These are phyloP conservation scores for Penicillium bovifimosum DNA, from an alignment of 495 filamentous ascomycete genomes.

Conservation along the genomic window DNA sequence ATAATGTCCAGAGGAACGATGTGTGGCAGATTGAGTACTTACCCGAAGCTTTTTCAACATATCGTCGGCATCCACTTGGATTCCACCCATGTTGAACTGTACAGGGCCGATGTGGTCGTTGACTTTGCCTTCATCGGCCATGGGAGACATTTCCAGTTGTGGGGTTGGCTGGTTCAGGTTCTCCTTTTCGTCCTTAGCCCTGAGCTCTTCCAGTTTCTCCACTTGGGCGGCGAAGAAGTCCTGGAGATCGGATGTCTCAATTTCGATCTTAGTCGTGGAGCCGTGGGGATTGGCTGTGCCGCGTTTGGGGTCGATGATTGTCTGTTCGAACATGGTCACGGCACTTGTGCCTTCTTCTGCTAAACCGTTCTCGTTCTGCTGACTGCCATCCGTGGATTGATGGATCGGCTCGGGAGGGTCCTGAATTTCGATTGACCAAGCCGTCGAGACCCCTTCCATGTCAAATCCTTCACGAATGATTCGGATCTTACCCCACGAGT, in stretches of 20 bases:
- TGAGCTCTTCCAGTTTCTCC: constrained; percentile 63
- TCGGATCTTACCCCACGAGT: constrained; percentile 96
- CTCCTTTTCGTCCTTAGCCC: constrained; percentile 57
- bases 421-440: constrained; percentile 78
- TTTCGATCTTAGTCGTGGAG: constrained; percentile 50
- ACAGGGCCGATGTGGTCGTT: constrained; percentile 91
- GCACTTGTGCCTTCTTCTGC: constrained; percentile 49
- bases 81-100: constrained; percentile 95
- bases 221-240: constrained; percentile 69
- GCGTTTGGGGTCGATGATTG: constrained; percentile 65
- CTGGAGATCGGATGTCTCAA: constrained; percentile 73
- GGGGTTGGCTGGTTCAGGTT: constrained; percentile 34
- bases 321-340: constrained; percentile 70
- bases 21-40: constrained; percentile 14
- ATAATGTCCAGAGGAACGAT: neutral
- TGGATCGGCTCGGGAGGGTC: constrained; percentile 40
- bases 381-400: constrained; percentile 13
- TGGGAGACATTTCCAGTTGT: constrained; percentile 42
- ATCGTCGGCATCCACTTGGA: constrained; percentile 94
- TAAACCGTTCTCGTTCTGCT: constrained; percentile 14
- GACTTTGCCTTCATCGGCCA: constrained; percentile 55
- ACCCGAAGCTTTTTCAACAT: constrained; percentile 88
- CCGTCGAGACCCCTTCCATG: constrained; percentile 76
- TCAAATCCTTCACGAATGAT: constrained; percentile 93
- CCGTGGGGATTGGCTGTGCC: constrained; percentile 47